These are phyloP conservation scores for Proliferodiscus dingleyae DNA, from an alignment of 2,329 filamentous ascomycete genomes.

Conservation along the genomic window DNA sequence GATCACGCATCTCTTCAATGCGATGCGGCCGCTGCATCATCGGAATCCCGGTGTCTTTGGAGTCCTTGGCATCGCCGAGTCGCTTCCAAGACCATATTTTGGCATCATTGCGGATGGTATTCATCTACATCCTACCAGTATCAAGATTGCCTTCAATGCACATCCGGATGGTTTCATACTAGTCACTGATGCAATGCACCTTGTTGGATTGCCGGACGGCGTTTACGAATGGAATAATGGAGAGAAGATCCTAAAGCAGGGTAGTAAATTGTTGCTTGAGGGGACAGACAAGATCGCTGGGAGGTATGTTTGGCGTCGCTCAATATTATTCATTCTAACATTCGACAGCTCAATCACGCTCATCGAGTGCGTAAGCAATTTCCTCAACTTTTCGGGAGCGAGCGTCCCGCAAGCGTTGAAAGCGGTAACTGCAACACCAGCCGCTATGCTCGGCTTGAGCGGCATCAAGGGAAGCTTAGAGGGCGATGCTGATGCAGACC, in stretches of 20 bases:
- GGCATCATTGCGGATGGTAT: conserved; percentile 89
- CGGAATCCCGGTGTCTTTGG: conserved; percentile 89
- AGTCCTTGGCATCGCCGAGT: conserved; percentile 64
- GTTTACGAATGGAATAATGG: conserved; percentile 82
- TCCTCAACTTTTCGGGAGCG: conserved; percentile 68
- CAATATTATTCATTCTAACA: conserved; percentile 25
- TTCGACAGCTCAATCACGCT: conserved; percentile 59
- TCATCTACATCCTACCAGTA: conserved; percentile 80
- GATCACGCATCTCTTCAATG: conserved; percentile 93
- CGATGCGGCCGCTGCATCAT: conserved; percentile 86
- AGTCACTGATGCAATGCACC: conserved; percentile 88
- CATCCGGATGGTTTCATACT: conserved; percentile 82
- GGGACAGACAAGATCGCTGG: conserved; percentile 76
- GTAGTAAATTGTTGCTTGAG: conserved; percentile 68
- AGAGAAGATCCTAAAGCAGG: conserved; percentile 62
- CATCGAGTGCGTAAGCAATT: conserved; percentile 80
- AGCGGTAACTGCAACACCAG: conserved; percentile 72
- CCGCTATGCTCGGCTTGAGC: conserved; percentile 67
- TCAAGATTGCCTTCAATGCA: conserved; percentile 84
- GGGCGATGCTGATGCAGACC: conserved; percentile 60
- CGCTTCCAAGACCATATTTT: conserved; percentile 62
- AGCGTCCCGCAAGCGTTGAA: conserved; percentile 63
- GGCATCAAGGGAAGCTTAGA: conserved; percentile 61
- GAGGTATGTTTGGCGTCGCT: conserved; percentile 40
- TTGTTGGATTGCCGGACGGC: conserved; percentile 79